Base-by-base conservation (phyloP, 2,329 filamentous ascomycete genomes). In the Fusarium fujikuroi region DNA sequence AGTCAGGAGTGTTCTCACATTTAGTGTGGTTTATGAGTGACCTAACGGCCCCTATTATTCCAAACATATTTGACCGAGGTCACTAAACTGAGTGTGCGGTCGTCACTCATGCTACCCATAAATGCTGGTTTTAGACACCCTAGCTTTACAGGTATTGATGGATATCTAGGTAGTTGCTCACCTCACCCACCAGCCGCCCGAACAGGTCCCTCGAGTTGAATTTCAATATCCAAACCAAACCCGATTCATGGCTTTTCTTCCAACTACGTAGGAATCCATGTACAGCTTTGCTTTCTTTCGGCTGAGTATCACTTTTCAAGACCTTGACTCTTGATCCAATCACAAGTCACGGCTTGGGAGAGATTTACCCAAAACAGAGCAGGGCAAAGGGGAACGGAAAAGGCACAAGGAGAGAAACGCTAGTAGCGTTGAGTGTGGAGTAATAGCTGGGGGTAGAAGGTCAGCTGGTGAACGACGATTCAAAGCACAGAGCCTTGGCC, bases 381-480 rank as follows among this genome's bases (percentile, higher is more conserved):
- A 60, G 25, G 25, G 34, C n/a, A 47, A 57, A 36, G n/a, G 42
- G 30, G 40, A 61, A 58, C 56, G 63, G 58, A 54, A 56, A 58
- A 72, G 69, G 69, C 54, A 64, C 63, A 66, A 54, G 36, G 40
- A 60, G 42, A 23, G 47, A 46, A 66, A 60, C 19, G 28, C 30
- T 43, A 67, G 72, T 74, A 65, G 71, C 65, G 63, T 64, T 49
- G 34, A 66, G 60, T 72, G 71, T 72, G 72, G 72, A 62, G 67
- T 64, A 47, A 36, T 28, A 39, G 42, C 72, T 74, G 72, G 72
- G 72, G 72, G 72, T 53, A 57, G 39, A 69, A 69, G 72, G 68
- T 74, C 72, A 74, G 64, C 68, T 72, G 71, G 70, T 69, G 52
- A 63, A 43, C 36, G 49, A 57, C 60, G 39, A 52, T 47, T 61